Base-by-base conservation (phyloP, 73 alveolate genomes). In the Paramecium pentaurelia region DNA sequence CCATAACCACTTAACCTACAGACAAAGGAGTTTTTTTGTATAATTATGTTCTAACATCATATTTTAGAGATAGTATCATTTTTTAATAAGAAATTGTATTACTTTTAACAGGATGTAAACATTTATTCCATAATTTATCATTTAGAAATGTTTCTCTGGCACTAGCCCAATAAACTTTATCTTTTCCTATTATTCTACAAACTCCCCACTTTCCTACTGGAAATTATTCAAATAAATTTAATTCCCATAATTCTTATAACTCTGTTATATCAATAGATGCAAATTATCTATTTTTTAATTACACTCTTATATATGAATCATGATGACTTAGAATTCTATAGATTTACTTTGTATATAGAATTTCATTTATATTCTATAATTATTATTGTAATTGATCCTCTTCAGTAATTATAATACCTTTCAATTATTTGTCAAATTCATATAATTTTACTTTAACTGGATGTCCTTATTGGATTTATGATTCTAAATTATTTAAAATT, bases 81-180 rank as follows among this genome's bases (percentile, higher is more conserved):
- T 80, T 45, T 80, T 80, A 14, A 47, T 32, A 80, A 38, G 77
- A 42, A 9, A 80, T 27, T 7, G 47, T 40, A 8, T 42, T 80
- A 25, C 91, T 47, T 10, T 80, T 47, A 8, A 80, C 73, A n/a
- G 91, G 91, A 80, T 80, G 91, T 1, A 80, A 16, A 42, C 91
- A 42, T 80, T 80, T 80, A 32, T 25, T 42, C 91, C 91, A 80
- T 44, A 80, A 27, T 8, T 80, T 80, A 45, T 80, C 91, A 80
- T 80, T 80, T n/a, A 80, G 9, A 80, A 80, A 80, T 12, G 91
- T 80, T 80, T 80, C 91, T 80, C 91, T 80, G 6, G 73, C 75
- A 27, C 91, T 80, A 27, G 91, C 91, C 91, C 91, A 80, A 80
- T 45, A 80, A 27, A 4, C 71, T 8, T 47, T 47, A 42, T 80